A percentile compares a stretch with the other conserved stretches of the same genome.
phyloP scores from a whole-genome alignment of 2,329 filamentous ascomycete genomes.

The Epichloe festucae region DNA sequence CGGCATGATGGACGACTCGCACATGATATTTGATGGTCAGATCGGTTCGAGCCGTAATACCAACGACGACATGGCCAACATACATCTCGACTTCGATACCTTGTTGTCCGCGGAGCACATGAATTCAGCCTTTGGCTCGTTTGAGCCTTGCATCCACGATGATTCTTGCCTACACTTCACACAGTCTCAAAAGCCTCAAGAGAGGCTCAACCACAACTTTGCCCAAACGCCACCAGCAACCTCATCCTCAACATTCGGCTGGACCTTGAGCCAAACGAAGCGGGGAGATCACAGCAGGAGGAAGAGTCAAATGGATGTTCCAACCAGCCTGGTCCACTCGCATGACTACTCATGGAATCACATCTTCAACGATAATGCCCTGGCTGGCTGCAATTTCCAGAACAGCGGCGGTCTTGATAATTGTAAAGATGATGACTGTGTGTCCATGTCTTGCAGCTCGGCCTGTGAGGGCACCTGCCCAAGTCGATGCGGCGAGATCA shows the following conservation, averaged over 20 bases:
- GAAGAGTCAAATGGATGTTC: neutral
- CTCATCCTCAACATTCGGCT: neutral
- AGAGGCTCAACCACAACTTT: slow-evolving; percentile 5
- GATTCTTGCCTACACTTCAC: slow-evolving; percentile 18
- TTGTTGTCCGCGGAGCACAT: slow-evolving; percentile 14
- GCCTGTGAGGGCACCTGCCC: slow-evolving; percentile 22
- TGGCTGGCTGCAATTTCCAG: slow-evolving; percentile 3
- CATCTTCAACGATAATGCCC: slow-evolving; percentile 7
- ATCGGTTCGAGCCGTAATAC: slow-evolving; percentile 9
- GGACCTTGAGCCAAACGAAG: neutral
- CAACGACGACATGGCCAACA: slow-evolving; percentile 18
- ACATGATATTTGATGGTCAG: slow-evolving; percentile 12
- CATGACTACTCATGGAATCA: slow-evolving; percentile 9
- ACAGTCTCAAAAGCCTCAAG: slow-evolving; percentile 7
- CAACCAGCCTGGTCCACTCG: slow-evolving; percentile 3
- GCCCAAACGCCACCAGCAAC: slow-evolving; percentile 4
- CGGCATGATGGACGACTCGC: slow-evolving; percentile 11
- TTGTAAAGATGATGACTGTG: slow-evolving; percentile 16
- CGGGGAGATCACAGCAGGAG: neutral
- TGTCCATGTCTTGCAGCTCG: slow-evolving; percentile 22
- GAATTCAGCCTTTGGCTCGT: slow-evolving; percentile 14
- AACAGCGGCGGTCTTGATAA: neutral
- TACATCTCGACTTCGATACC: slow-evolving; percentile 14
- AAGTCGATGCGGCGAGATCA: slow-evolving; percentile 21
- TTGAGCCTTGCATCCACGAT: slow-evolving; percentile 17